Evolutionary conservation across 164 flowering plant species (phyloP).

Genomic region (Stephania japonica): DNA sequence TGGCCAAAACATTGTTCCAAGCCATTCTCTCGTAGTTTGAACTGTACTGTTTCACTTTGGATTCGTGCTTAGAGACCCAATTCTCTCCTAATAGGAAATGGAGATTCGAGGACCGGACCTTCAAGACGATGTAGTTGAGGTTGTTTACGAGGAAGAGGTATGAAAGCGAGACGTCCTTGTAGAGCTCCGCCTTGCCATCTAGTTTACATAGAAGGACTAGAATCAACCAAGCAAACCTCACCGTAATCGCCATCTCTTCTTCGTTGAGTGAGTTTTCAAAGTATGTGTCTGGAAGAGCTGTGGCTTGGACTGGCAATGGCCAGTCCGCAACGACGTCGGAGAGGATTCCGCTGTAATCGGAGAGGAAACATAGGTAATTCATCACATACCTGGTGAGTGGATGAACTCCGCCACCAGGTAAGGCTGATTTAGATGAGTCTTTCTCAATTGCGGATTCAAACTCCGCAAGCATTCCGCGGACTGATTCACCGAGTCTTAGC

Average conservation of each 20-base stretch:
- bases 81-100: constrained; percentile 46
- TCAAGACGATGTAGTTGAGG: constrained; percentile 42
- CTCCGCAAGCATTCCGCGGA: constrained; percentile 31
- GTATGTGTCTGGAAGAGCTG: constrained; percentile 31
- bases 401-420: constrained; percentile 50
- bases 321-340: constrained; percentile 41
- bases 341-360: constrained; percentile 42
- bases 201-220: constrained; percentile 60
- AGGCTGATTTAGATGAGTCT: constrained; percentile 34
- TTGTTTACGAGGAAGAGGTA: constrained; percentile 68
- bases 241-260: constrained; percentile 22
- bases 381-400: constrained; percentile 43
- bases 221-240: constrained; percentile 49
- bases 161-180: constrained; percentile 45
- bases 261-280: constrained; percentile 12
- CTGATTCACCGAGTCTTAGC: constrained; percentile 32
- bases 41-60: constrained; percentile 37
- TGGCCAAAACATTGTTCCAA: constrained; percentile 42
- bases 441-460: constrained; percentile 52
- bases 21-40: constrained; percentile 42
- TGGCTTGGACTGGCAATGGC: constrained; percentile 24
- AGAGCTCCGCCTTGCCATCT: constrained; percentile 46
- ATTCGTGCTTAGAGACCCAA: constrained; percentile 45
- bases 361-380: constrained; percentile 42
- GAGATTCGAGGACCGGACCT: constrained; percentile 41